Conservation (phyloP, 164 flowering plant genomes). For the Chloranthus sessilifolius region DNA sequence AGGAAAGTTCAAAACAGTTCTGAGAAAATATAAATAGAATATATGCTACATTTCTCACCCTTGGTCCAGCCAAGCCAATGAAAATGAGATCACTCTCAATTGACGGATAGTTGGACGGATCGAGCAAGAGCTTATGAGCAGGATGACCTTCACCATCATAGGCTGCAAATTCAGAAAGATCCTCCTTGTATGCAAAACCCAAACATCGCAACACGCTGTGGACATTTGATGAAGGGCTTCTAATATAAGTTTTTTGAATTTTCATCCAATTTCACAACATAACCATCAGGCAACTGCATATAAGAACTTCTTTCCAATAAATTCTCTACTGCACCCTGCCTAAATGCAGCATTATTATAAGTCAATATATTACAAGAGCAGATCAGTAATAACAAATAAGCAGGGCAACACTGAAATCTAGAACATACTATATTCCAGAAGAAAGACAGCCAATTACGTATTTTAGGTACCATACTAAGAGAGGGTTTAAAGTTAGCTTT, state of each 20-base stretch:
- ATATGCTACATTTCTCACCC: slow-evolving; percentile 52
- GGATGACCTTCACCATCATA: slow-evolving; percentile 89
- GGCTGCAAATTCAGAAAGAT: slow-evolving; percentile 57
- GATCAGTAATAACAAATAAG: too few relatives aligned
- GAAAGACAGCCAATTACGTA: too few relatives aligned
- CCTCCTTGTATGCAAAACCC: slow-evolving; percentile 89
- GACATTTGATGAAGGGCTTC: slow-evolving; percentile 60
- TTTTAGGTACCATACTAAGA: too few relatives aligned
- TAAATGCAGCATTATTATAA: too few relatives aligned
- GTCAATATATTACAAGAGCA: too few relatives aligned
- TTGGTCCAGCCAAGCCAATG: slow-evolving; percentile 78
- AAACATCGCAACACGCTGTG: slow-evolving; percentile 65
- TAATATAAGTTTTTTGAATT: slow-evolving; percentile 35
- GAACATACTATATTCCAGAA: too few relatives aligned
- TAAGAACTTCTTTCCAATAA: slow-evolving; percentile 69
- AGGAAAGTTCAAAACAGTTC: too few relatives aligned
- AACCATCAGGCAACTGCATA: slow-evolving; percentile 76
- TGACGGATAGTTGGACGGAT: slow-evolving; percentile 62
- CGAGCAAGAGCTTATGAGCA: slow-evolving; percentile 66
- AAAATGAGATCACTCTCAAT: slow-evolving; percentile 74
- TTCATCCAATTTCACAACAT: slow-evolving; percentile 47
- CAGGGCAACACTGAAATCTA: too few relatives aligned
- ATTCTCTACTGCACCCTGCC: slow-evolving; percentile 95
- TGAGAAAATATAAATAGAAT: neutral
- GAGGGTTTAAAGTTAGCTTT: too few relatives aligned